Evolutionary conservation across 805 yeast genomes (phyloP), one percentile per base, ranked within the genome.

Genomic region (Pichia californica): DNA sequence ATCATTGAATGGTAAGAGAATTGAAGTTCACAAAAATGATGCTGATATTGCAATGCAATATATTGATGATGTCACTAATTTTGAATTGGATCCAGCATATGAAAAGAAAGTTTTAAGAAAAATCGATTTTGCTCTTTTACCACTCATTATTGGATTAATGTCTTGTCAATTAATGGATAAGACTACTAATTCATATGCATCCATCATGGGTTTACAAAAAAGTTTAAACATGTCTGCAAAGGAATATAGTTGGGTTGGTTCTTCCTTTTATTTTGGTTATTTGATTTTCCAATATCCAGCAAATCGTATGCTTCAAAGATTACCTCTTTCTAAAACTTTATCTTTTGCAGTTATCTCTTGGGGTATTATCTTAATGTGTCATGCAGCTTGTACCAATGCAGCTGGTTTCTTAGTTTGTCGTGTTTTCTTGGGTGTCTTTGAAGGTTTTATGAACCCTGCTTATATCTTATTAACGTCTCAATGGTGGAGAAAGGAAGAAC

Each of bases 221-320:
- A 75, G 69, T 52, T 60, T 59, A 25, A 44, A 65, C 26, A 60
- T 74, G 57, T 46, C 49, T n/a, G 73, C 77, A 9, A 63, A 64
- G 41, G 62, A 68, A 55, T 71, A 75, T 52, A 59, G 76, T 40
- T 75, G 83, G 80, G 40, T 62, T 33, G 58, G 68, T 23, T 52
- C 68, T 19, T 55, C 59, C 7, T 62, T 62, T 36, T 59, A 59
- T 41, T 43, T 72, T 27, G 76, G 76, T 19, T 76, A 74, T 52
- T 52, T 76, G 47, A 62, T 61, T 5, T 73, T 71, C 44, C 72
- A 69, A 41, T 65, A 63, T 39, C 79, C 79, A 5, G 68, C 74
- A 3, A 57, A 63, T 11, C 51, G 56, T 20, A 57, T 59, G 41
- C 66, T 80, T 32, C 71, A 66, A 44, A 63, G 52, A 34, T 53